phyloP scores from a whole-genome alignment of 805 yeast species.

The Cyberlindnera xylosilytica region DNA sequence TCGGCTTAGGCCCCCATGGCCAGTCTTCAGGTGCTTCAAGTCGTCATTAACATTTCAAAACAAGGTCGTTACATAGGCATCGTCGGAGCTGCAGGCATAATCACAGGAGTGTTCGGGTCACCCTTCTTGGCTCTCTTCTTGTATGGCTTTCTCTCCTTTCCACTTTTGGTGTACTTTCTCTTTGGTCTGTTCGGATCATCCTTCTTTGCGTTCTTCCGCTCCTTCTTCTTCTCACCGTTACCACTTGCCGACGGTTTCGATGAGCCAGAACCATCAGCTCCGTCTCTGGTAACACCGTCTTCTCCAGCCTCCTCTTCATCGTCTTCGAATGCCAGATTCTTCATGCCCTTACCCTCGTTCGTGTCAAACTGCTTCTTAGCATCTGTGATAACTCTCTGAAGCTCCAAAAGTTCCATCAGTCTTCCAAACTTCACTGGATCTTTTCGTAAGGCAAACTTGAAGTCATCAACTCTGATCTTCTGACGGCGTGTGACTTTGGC shows the following conservation, averaged over 20 bases:
- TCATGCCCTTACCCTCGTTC: slow-evolving; percentile 45
- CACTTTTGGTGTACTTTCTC: slow-evolving; percentile 30
- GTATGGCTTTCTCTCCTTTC: slow-evolving; percentile 32
- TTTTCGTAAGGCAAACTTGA: slow-evolving; percentile 63
- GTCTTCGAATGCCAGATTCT: slow-evolving; percentile 24
- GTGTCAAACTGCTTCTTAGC: slow-evolving; percentile 69
- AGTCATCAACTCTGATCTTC: slow-evolving; percentile 69
- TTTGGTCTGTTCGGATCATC: slow-evolving; percentile 26
- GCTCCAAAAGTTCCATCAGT: slow-evolving; percentile 56
- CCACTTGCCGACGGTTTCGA: slow-evolving; percentile 9
- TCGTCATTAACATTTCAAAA: too few relatives aligned
- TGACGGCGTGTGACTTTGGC: slow-evolving; percentile 51
- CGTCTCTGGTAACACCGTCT: slow-evolving; percentile 18
- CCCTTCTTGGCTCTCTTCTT: slow-evolving; percentile 30
- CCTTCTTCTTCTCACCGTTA: slow-evolving; percentile 10
- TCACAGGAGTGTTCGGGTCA: slow-evolving; percentile 15
- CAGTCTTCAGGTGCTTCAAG: too few relatives aligned
- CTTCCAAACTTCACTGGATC: slow-evolving; percentile 70
- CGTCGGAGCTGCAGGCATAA: slow-evolving; percentile 15
- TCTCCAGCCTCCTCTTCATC: slow-evolving; percentile 29
- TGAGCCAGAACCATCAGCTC: slow-evolving; percentile 21
- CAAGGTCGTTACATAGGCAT: too few relatives aligned
- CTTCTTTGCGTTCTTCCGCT: slow-evolving; percentile 13
- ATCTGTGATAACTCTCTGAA: slow-evolving; percentile 59
- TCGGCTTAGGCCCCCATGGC: too few relatives aligned